Base-by-base conservation (phyloP, 2,329 filamentous ascomycete genomes). In the Calonectria pteridis region DNA sequence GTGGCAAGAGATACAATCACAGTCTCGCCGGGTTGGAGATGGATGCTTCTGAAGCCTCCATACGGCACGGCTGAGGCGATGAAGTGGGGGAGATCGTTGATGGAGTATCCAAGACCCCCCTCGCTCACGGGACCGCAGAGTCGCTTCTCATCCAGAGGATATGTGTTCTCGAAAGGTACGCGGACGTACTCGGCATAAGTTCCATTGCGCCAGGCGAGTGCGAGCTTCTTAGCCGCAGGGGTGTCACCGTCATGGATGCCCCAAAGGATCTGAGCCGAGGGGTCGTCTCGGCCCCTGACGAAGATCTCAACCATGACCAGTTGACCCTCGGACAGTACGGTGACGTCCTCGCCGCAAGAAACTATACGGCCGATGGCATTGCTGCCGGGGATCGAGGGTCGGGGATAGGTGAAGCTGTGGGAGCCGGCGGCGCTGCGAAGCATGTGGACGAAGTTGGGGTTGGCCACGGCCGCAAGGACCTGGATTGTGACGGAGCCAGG, bases 1-100 rank as follows among this genome's bases (percentile, higher is more conserved):
- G 88, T 90, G 1, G 88, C 88, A 0, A 89, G 89, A 26, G 82
- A 82, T 1, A 91, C 76, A 46, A 91, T 79, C 26, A 91, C 81
- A 0, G 85, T 88, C 77, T 91, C 87, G 5, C 89, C 88, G 1
- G 86, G 79, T 67, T 86, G 81, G 14, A 90, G 66, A 14, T 82
- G 80, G 68, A 88, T 83, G 50, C 84, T 85, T 4, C 82, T 76
- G 6, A 90, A 76, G 0, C 87, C 88, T 5, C 88, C 88, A 59
- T 84, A 88, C 0, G 85, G 81, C 2, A 90, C 85, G 0, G 84
- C 64, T 4, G 85, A 76, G 6, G 80, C 73, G 2, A 76, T 51
- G 4, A 89, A 73, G 29, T 84, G 83, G 13, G 79, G 75, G 35
- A 90, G 79, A 4, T 89, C 85, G 1, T 80, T 75, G 13, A 84